Evolutionary conservation across 495 filamentous ascomycete species (phyloP), one percentile per base, ranked within the genome.

Genomic region (Durotheca rogersii): DNA sequence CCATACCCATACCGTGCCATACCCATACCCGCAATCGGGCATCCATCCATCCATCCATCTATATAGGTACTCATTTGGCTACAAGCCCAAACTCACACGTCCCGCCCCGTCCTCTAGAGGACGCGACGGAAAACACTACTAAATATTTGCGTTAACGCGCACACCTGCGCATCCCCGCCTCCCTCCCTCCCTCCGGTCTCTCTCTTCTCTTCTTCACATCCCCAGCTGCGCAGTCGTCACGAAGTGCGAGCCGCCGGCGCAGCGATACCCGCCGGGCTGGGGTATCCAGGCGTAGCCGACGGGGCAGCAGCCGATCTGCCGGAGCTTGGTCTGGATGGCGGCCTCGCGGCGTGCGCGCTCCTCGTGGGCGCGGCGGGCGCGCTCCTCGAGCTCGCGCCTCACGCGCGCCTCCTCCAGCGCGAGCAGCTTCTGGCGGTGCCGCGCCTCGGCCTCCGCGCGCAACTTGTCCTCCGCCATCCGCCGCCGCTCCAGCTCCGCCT

Each of bases 221-320:
- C 51, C 49, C 46, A 64, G 12, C 19, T 61, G 15, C 34, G 1
- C 51, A 60, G 75, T 56, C 5, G 62, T 56, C 23, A 81, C 58
- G 12, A 37, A 81, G 67, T 84, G 79, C 6, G 41, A 45, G 0
- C 81, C 81, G 0, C 70, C 80, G 4, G 70, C 66, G 53, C 82
- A 83, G 11, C 79, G 50, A 61, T 81, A 84, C 4, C 81, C 80
- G 2, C 41, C 51, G 1, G 0, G 41, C 61, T 82, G 74, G 35
- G 68, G 71, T 25, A 84, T 75, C 82, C 82, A 86, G 3, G 58
- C 52, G 60, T 37, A 85, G 0, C 82, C 82, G 21, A 34, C 16
- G 7, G 60, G 60, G 56, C 81, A 87, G 0, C 62, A 23, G 0
- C 82, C 83, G 71, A 80, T 72, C 10, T 48, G 33, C 47, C 46